Evolutionary conservation across 2,329 filamentous ascomycete genomes (phyloP).

Genomic region (Colletotrichum melonis): DNA sequence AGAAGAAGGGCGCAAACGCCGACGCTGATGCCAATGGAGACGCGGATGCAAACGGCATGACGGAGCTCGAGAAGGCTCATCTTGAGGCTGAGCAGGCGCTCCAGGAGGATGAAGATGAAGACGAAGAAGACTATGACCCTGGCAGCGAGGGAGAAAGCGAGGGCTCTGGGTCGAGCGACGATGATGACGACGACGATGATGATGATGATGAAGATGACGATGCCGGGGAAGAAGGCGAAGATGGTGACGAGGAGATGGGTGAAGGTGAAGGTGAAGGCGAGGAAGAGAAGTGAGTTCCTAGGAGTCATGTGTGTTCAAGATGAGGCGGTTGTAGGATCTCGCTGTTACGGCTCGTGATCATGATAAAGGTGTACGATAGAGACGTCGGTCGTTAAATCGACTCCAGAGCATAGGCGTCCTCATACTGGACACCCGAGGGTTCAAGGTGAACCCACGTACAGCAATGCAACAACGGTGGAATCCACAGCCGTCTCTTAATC

Average conservation of each 20-base stretch:
- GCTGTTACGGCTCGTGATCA: neutral
- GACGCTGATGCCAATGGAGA: conserved; percentile 46
- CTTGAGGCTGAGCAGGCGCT: conserved; percentile 63
- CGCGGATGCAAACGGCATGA: conserved; percentile 53
- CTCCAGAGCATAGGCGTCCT: neutral
- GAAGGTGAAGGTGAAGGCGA: conserved; percentile 16
- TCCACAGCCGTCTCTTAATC: neutral
- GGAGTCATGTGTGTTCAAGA: neutral
- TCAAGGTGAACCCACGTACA: neutral
- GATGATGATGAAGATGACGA: conserved; percentile 55
- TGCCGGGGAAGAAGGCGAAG: conserved; percentile 50
- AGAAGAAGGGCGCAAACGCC: conserved; percentile 58
- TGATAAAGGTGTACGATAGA: neutral
- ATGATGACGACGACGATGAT: conserved; percentile 64
- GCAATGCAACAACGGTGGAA: neutral
- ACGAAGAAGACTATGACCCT: conserved; percentile 76
- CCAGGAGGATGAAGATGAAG: conserved; percentile 71
- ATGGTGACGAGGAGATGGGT: conserved; percentile 35
- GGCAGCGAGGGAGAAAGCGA: conserved; percentile 70
- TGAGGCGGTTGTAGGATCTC: neutral
- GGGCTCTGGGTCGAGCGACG: conserved; percentile 65
- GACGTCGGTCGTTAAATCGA: neutral
- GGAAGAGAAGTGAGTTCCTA: neutral
- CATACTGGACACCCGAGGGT: neutral
- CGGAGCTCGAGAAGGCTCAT: conserved; percentile 62